phyloP scores from a whole-genome alignment of 1,139 yeast species.

The Nakaseomyces nivariensis region DNA sequence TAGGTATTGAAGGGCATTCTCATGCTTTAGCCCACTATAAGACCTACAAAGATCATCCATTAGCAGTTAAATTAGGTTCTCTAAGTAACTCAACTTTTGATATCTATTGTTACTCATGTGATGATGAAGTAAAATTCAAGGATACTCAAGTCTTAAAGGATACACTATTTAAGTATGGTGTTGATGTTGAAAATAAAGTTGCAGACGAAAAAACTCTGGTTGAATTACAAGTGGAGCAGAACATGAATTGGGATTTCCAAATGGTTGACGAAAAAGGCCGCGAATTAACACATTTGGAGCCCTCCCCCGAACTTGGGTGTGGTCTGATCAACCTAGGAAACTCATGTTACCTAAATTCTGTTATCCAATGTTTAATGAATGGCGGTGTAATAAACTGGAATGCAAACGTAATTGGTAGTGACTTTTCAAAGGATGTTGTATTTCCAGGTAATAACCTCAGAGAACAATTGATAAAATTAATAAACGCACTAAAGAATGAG shows the following conservation, averaged over 20 bases:
- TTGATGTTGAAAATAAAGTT: slow-evolving; percentile 48
- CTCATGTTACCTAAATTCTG: slow-evolving; percentile 83
- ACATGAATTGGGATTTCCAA: slow-evolving; percentile 84
- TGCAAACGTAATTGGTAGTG: slow-evolving; percentile 15
- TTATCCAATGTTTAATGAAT: slow-evolving; percentile 59
- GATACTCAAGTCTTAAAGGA: slow-evolving; percentile 32
- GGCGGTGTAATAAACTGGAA: slow-evolving; percentile 23
- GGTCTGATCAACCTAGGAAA: slow-evolving; percentile 88
- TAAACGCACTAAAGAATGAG: slow-evolving; percentile 63
- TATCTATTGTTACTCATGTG: slow-evolving; percentile 78
- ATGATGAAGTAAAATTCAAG: slow-evolving; percentile 80
- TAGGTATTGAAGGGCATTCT: slow-evolving; percentile 84
- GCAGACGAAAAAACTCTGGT: slow-evolving; percentile 69
- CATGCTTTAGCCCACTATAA: slow-evolving; percentile 74
- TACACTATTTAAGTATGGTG: slow-evolving; percentile 52
- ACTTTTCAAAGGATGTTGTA: slow-evolving; percentile 29
- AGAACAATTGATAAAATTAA: slow-evolving; percentile 66
- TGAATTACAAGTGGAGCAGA: slow-evolving; percentile 87
- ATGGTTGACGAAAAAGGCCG: slow-evolving; percentile 68
- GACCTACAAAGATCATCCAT: slow-evolving; percentile 46
- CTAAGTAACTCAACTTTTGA: slow-evolving; percentile 63
- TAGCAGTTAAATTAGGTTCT: slow-evolving; percentile 87
- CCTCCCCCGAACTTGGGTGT: slow-evolving; percentile 41
- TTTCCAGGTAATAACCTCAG: slow-evolving; percentile 58
- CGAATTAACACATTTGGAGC: slow-evolving; percentile 52